phyloP scores from a whole-genome alignment of 352 stramenopile species.

The Poterioochromonas sp. region DNA sequence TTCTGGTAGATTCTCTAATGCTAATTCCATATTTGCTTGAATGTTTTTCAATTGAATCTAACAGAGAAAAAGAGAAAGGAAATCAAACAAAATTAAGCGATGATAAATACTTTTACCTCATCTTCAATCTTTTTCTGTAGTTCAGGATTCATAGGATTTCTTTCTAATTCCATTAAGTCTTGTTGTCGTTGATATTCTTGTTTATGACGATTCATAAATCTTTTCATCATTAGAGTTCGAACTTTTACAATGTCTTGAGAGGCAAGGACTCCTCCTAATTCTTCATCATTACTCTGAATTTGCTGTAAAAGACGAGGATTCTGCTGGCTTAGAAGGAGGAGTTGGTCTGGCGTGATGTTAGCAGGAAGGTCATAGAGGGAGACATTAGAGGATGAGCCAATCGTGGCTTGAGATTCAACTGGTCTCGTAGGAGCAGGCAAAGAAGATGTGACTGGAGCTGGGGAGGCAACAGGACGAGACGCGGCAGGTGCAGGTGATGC shows the following conservation, averaged over 20 bases:
- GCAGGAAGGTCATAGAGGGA: background rate
- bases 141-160: conserved; percentile 22
- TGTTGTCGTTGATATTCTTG: conserved; percentile 40
- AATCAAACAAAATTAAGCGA: conserved; percentile 21
- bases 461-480: background rate
- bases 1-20: conserved; percentile 69
- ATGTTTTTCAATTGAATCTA: conserved; percentile 40
- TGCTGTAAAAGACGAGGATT: background rate
- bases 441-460: too few relatives aligned
- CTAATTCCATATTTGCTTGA: conserved; percentile 22
- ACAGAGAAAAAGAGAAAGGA: conserved; percentile 17
- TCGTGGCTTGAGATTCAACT: background rate
- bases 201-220: conserved; percentile 42
- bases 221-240: conserved; percentile 45
- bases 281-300: conserved; percentile 16
- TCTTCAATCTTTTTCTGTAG: conserved; percentile 20
- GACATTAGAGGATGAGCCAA: background rate
- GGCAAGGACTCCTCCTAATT: conserved; percentile 40
- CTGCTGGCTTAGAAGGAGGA: background rate
- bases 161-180: conserved; percentile 35
- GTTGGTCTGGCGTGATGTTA: background rate
- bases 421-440: background rate
- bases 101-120: conserved; percentile 30
- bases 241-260: conserved; percentile 43
- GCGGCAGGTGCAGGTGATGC: too few relatives aligned